Evolutionary conservation across 179 eudicot species (phyloP).

Genomic region (Corrigiola litoralis): DNA sequence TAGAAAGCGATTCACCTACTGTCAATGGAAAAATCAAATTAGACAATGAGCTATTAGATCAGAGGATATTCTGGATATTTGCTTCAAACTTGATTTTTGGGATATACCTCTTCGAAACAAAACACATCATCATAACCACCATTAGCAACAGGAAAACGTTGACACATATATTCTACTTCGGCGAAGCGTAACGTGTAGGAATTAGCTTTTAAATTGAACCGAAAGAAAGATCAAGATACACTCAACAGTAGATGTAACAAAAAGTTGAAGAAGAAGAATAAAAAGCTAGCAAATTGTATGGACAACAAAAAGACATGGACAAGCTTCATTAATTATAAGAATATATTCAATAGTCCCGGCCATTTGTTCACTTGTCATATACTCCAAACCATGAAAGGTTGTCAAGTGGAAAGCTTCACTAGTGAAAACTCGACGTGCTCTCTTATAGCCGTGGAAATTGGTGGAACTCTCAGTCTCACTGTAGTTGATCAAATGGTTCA

Average conservation of each 20-base stretch:
- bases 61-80: no score
- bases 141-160: neutral
- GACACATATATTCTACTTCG: no score
- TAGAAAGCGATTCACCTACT: no score
- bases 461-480: no score
- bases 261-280: slow-evolving; percentile 7
- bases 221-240: neutral
- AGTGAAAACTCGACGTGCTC: no score
- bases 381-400: neutral
- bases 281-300: slow-evolving; percentile 26
- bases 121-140: neutral
- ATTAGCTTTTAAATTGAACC: neutral
- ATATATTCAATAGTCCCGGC: slow-evolving; percentile 1
- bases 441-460: no score
- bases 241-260: neutral
- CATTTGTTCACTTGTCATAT: neutral
- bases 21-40: no score
- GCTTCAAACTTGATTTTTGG: neutral
- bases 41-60: no score
- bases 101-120: neutral
- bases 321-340: slow-evolving; percentile 4
- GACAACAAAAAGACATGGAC: slow-evolving; percentile 20
- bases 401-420: neutral
- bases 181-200: no score
- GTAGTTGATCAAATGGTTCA: no score